phyloP scores from a whole-genome alignment of 1,284 basidiomycete genomes.

The Pseudozyma pruni region DNA sequence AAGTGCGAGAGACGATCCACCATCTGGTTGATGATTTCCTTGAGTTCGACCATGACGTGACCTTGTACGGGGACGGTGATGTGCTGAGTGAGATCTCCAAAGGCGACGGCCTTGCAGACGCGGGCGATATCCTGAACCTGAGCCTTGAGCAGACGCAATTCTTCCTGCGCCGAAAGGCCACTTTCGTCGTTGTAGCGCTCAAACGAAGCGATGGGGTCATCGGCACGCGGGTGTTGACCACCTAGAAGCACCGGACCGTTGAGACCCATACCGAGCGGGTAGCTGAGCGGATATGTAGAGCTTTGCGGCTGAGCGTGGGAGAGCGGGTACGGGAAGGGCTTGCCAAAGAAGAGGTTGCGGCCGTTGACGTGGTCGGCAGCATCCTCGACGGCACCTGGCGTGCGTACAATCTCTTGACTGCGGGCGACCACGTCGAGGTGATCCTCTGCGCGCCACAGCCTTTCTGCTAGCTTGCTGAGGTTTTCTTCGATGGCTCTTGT shows the following conservation, averaged over 20 bases:
- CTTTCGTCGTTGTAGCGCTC: conserved; percentile 65
- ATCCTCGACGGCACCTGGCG: conserved; percentile 37
- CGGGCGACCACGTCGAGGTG: conserved; percentile 49
- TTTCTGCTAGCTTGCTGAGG: conserved; percentile 51
- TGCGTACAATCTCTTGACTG: conserved; percentile 45
- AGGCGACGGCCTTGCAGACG: conserved; percentile 94
- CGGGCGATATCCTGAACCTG: conserved; percentile 90
- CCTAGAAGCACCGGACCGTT: conserved; percentile 63
- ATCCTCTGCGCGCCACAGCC: conserved; percentile 60
- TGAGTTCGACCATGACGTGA: conserved; percentile 95
- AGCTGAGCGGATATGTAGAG: conserved; percentile 64
- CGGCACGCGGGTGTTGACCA: conserved; percentile 33
- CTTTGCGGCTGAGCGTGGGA: conserved; percentile 62
- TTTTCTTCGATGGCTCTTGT: conserved; percentile 55
- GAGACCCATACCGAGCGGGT: conserved; percentile 64
- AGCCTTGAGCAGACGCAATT: conserved; percentile 82
- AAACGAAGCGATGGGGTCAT: conserved; percentile 64
- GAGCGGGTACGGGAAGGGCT: conserved; percentile 61
- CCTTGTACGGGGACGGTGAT: conserved; percentile 96
- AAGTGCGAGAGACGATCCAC: conserved; percentile 85
- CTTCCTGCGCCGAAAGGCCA: conserved; percentile 75
- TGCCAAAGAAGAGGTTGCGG: conserved; percentile 46
- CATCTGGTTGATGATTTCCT: conserved; percentile 98
- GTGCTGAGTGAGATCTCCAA: conserved; percentile 92
- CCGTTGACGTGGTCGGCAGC: conserved; percentile 7